Percentiles rank a stretch among this genome's conserved stretches.
phyloP scores from a whole-genome alignment of 225 moss, liverwort and hornwort genomes.

The Thuidium tamariscinum region DNA sequence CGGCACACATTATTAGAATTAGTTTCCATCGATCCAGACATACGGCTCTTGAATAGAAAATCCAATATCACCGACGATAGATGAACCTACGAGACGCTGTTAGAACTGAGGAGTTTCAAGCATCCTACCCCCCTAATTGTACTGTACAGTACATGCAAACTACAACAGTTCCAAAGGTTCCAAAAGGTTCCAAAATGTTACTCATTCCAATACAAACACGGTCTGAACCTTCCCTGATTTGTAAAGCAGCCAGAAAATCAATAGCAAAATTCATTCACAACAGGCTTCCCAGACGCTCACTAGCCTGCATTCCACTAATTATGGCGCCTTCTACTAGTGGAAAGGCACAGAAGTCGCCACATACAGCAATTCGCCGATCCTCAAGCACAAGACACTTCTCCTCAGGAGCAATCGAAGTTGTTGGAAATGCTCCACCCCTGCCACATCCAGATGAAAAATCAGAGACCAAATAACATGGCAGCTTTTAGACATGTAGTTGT shows the following conservation, averaged over 20 bases:
- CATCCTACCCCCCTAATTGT: neutral
- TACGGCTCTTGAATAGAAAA: neutral
- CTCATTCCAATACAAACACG: neutral
- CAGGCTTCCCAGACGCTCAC: constrained; percentile 23
- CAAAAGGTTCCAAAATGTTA: too few species aligned
- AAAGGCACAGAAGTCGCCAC: constrained; percentile 79
- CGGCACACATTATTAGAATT: neutral
- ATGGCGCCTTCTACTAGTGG: constrained; percentile 77
- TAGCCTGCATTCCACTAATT: constrained; percentile 63
- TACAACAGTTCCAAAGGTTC: neutral
- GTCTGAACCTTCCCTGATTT: neutral
- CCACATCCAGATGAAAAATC: neutral
- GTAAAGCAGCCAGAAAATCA: neutral
- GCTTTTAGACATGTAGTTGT: too few species aligned
- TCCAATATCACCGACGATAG: too few species aligned
- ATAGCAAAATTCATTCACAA: neutral
- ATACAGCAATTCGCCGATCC: constrained; percentile 43
- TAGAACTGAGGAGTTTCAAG: too few species aligned
- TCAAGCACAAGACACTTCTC: constrained; percentile 45
- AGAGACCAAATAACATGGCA: neutral
- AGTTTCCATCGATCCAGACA: neutral
- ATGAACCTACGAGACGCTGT: neutral
- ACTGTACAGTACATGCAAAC: neutral
- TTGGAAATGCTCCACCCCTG: constrained; percentile 97
- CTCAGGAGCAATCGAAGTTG: constrained; percentile 31